A percentile compares a stretch with the other conserved stretches of the same genome.
Evolutionary conservation across 2,329 filamentous ascomycete genomes (phyloP).

Genomic region (Emmonsiellopsis sp.): DNA sequence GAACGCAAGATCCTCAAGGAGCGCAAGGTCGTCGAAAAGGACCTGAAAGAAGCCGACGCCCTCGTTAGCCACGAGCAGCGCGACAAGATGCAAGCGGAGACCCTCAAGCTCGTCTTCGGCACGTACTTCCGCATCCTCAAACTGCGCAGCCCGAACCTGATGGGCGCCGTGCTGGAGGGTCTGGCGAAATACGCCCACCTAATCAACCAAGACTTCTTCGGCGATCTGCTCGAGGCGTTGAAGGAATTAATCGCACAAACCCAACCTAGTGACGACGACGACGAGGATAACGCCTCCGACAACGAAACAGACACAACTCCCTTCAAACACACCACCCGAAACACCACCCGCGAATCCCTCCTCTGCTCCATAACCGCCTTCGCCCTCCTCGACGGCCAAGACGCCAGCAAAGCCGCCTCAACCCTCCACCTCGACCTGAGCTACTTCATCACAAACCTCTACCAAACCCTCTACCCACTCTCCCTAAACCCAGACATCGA

Average conservation of each 20-base stretch:
- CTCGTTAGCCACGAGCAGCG: conserved; percentile 85
- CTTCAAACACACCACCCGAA: conserved; percentile 48
- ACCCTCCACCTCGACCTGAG: conserved; percentile 81
- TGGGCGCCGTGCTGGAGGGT: conserved; percentile 95
- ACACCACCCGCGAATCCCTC: conserved; percentile 75
- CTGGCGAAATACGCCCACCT: conserved; percentile 88
- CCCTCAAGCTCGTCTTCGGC: conserved; percentile 88
- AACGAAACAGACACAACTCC: conserved; percentile 40
- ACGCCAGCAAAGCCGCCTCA: conserved; percentile 73
- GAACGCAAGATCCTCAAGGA: conserved; percentile 76
- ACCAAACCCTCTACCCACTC: conserved; percentile 70
- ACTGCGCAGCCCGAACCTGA: conserved; percentile 67
- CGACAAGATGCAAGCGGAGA: conserved; percentile 90
- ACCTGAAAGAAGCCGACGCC: conserved; percentile 87
- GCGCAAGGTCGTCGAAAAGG: conserved; percentile 79
- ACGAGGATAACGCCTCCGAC: conserved; percentile 33
- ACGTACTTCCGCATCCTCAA: conserved; percentile 94
- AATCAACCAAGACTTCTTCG: conserved; percentile 99
- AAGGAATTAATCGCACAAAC: conserved; percentile 77
- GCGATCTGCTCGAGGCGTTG: conserved; percentile 85
- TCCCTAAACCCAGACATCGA: conserved; percentile 81
- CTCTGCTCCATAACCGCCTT: conserved; percentile 95
- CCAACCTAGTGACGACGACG: conserved; percentile 40
- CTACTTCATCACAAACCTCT: conserved; percentile 92
- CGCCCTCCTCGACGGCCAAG: conserved; percentile 89